phyloP scores from a whole-genome alignment of 176 grass and related monocot genomes.

The Zoysia japonica region DNA sequence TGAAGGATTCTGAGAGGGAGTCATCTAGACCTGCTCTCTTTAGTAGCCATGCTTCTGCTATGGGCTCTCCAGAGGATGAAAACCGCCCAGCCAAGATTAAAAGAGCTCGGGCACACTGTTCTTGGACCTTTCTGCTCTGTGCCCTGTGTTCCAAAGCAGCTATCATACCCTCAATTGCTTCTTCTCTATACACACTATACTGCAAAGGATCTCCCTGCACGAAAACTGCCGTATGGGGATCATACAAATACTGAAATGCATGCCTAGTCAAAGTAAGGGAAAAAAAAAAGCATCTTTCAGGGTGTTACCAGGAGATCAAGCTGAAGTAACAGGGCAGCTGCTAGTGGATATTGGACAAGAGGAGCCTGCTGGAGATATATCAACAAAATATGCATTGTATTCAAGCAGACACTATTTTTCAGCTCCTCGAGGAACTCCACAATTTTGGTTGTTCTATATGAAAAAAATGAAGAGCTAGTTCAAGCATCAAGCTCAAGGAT shows the following conservation, averaged over 20 bases:
- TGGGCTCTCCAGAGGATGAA: conserved; percentile 69
- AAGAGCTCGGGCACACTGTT: conserved; percentile 78
- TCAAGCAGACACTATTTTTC: conserved; percentile 68
- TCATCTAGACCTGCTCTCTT: conserved; percentile 83
- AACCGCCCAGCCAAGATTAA: conserved; percentile 79
- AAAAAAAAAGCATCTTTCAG: conserved; percentile 28
- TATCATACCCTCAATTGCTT: conserved; percentile 74
- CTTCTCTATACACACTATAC: conserved; percentile 87
- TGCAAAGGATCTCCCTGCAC: conserved; percentile 93
- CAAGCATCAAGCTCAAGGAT: conserved; percentile 21
- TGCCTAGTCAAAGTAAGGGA: background rate
- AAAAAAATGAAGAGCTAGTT: conserved; percentile 39
- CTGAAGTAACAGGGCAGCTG: conserved; percentile 78
- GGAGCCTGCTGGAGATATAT: conserved; percentile 93
- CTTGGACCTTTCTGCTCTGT: conserved; percentile 68
- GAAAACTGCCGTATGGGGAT: conserved; percentile 39
- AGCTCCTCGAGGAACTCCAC: conserved; percentile 80
- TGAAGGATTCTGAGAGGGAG: conserved; percentile 71
- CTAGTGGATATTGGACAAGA: conserved; percentile 69
- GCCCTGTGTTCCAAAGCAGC: conserved; percentile 65
- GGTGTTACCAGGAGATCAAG: conserved; percentile 86
- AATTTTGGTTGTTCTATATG: conserved; percentile 67
- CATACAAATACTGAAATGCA: conserved; percentile 11
- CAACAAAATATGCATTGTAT: conserved; percentile 90
- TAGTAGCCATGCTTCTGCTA: conserved; percentile 78